These are phyloP conservation scores for Jaapia argillacea DNA, from an alignment of 768 basidiomycete genomes.

Conservation along the genomic window DNA sequence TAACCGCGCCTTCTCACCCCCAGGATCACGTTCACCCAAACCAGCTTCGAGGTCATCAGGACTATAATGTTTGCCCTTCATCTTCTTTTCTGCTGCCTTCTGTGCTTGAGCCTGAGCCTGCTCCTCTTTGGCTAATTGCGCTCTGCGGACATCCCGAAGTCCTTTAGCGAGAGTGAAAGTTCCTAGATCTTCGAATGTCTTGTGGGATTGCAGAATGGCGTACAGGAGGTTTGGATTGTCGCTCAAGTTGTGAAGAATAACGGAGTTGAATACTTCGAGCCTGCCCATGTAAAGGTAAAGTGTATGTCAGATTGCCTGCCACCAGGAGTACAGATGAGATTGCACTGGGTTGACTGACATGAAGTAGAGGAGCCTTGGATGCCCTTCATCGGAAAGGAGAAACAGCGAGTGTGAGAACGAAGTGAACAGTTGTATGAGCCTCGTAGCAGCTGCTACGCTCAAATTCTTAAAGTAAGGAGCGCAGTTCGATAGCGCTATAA, in stretches of 20 bases:
- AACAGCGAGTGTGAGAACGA: slow-evolving; percentile 89
- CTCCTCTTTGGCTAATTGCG: slow-evolving; percentile 66
- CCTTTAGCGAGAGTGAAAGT: slow-evolving; percentile 86
- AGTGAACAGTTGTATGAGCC: slow-evolving; percentile 80
- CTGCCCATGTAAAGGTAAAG: too few relatives aligned
- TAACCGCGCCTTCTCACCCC: slow-evolving; percentile 60
- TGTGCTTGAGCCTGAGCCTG: slow-evolving; percentile 19
- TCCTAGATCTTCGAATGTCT: slow-evolving; percentile 81
- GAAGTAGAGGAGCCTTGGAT: slow-evolving; percentile 87
- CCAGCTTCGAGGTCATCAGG: too few relatives aligned
- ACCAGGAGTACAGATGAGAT: not conserved
- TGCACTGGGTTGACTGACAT: slow-evolving; percentile 39
- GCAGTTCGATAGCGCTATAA: slow-evolving; percentile 82
- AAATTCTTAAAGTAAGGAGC: slow-evolving; percentile 82
- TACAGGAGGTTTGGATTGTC: slow-evolving; percentile 88
- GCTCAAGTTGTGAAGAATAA: slow-evolving; percentile 67
- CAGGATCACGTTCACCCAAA: slow-evolving; percentile 28
- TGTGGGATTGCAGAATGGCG: slow-evolving; percentile 74
- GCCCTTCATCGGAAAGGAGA: slow-evolving; percentile 87
- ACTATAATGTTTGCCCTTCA: slow-evolving; percentile 34
- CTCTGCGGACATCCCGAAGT: slow-evolving; percentile 73
- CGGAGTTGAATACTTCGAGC: slow-evolving; percentile 85
- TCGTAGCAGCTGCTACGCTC: slow-evolving; percentile 70
- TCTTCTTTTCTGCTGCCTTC: slow-evolving; percentile 17
- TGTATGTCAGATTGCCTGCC: too few relatives aligned